Conservation (phyloP, 148 eudicot genomes). For the Nyssa sinensis region DNA sequence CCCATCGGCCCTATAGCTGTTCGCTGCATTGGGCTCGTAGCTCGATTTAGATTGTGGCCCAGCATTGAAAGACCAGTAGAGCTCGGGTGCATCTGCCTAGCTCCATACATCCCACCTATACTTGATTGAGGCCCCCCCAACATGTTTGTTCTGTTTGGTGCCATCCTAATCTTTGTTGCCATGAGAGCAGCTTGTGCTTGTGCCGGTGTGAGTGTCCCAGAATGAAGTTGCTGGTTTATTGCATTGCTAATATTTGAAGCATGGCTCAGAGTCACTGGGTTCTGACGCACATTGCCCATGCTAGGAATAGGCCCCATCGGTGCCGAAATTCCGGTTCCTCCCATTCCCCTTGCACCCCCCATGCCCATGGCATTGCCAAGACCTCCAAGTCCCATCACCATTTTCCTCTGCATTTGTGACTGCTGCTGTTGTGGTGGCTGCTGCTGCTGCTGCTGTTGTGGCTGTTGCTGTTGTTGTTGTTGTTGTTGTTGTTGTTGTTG, state of each 20-base stretch:
- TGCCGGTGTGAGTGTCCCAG: conserved; percentile 40
- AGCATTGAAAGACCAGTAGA: conserved; percentile 71
- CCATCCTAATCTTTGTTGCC: conserved; percentile 41
- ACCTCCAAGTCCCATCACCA: conserved; percentile 77
- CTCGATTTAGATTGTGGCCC: conserved; percentile 55
- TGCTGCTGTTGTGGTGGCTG: conserved; percentile 56
- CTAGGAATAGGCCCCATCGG: conserved; percentile 68
- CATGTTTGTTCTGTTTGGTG: conserved; percentile 38
- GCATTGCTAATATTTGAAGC: conserved; percentile 47
- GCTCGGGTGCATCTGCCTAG: conserved; percentile 69
- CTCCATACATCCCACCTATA: conserved; percentile 54
- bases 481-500: conserved; percentile 35
- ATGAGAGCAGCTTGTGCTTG: conserved; percentile 44
- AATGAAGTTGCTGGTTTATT: conserved; percentile 55
- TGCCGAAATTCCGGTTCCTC: conserved; percentile 52
- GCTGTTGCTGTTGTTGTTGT: conserved; percentile 38
- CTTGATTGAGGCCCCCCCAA: conserved; percentile 51
- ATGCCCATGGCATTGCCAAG: conserved; percentile 67
- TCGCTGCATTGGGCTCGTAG: conserved; percentile 60
- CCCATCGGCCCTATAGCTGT: conserved; percentile 59
- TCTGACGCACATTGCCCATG: conserved; percentile 60
- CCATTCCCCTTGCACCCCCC: conserved; percentile 60
- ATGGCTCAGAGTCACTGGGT: conserved; percentile 39
- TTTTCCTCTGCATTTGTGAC: too few relatives aligned
- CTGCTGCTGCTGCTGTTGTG: conserved; percentile 60